Conservation (phyloP, 768 basidiomycete species). For the Pisolithus albus region DNA sequence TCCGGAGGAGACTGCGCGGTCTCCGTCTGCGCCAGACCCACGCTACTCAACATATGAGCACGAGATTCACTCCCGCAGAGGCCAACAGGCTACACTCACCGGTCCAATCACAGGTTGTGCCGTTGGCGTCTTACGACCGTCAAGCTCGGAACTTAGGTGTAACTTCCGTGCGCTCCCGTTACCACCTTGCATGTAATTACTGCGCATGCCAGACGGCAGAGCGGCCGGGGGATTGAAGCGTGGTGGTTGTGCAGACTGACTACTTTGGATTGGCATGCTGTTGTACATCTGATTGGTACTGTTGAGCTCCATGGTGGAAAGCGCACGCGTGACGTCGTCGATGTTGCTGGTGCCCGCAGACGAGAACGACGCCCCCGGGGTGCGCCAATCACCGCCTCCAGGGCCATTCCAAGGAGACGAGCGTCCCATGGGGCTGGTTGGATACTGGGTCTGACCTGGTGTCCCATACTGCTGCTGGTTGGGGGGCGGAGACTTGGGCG, state of each 20-base stretch:
- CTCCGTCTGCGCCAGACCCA: conserved; percentile 22
- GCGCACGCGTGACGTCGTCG: conserved; percentile 72
- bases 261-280: conserved; percentile 30
- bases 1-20: conserved; percentile 31
- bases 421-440: conserved; percentile 53
- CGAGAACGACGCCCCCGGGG: conserved; percentile 30
- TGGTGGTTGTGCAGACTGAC: conserved; percentile 59
- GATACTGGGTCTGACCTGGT: conserved; percentile 34
- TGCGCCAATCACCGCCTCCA: conserved; percentile 52
- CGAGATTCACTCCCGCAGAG: conserved; percentile 32
- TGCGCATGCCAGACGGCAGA: conserved; percentile 38
- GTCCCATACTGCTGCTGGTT: conserved; percentile 34
- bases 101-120: conserved; percentile 39
- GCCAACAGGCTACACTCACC: conserved; percentile 42
- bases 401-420: conserved; percentile 60
- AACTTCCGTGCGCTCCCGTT: conserved; percentile 40
- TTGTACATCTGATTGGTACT: conserved; percentile 24
- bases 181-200: conserved; percentile 32
- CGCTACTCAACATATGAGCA: conserved; percentile 30
- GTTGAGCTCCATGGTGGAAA: conserved; percentile 61
- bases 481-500: conserved; percentile 35
- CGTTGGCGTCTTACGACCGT: conserved; percentile 58
- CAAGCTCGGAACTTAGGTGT: conserved; percentile 56
- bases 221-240: conserved; percentile 55
- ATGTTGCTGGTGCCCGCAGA: conserved; percentile 33